Conservation (phyloP, 2,329 filamentous ascomycete genomes). For the Phymatotrichopsis omnivora region DNA sequence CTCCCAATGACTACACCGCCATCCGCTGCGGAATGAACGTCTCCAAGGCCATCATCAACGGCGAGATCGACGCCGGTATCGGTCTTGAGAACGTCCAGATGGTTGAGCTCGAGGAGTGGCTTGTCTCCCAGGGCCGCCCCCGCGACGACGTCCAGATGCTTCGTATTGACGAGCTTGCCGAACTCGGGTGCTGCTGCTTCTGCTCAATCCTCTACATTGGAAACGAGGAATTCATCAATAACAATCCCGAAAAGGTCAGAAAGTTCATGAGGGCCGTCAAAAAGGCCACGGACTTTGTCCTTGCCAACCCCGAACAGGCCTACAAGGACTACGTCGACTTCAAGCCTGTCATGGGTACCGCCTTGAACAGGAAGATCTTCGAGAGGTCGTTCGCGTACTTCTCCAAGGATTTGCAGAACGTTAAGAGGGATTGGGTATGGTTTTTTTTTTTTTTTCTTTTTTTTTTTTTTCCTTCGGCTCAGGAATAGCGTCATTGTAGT, state of each 20-base stretch:
- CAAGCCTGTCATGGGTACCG: conserved; percentile 59
- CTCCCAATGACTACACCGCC: conserved; percentile 61
- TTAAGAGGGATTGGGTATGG: conserved; percentile 55
- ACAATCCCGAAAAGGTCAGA: conserved; percentile 54
- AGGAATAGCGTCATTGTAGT: too few relatives aligned
- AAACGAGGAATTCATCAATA: conserved; percentile 58
- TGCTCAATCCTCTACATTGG: conserved; percentile 70
- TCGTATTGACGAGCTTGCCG: conserved; percentile 68
- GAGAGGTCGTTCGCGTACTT: conserved; percentile 71
- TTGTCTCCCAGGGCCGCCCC: conserved; percentile 51
- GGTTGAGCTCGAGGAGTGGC: conserved; percentile 72
- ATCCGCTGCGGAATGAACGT: conserved; percentile 76
- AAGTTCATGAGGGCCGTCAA: conserved; percentile 65
- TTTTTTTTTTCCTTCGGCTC: too few relatives aligned
- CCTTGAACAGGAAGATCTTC: conserved; percentile 67
- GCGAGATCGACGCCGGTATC: conserved; percentile 63
- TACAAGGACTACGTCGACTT: conserved; percentile 61
- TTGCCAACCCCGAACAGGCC: conserved; percentile 51
- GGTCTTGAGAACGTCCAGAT: conserved; percentile 75
- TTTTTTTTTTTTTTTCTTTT: background rate
- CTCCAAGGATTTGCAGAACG: conserved; percentile 63
- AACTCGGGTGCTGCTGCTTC: conserved; percentile 76
- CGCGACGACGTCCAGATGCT: conserved; percentile 66
- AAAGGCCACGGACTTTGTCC: conserved; percentile 61
- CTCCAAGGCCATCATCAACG: conserved; percentile 62